phyloP scores from a whole-genome alignment of 2,329 filamentous ascomycete species.

The Trichoderma asperellum region DNA sequence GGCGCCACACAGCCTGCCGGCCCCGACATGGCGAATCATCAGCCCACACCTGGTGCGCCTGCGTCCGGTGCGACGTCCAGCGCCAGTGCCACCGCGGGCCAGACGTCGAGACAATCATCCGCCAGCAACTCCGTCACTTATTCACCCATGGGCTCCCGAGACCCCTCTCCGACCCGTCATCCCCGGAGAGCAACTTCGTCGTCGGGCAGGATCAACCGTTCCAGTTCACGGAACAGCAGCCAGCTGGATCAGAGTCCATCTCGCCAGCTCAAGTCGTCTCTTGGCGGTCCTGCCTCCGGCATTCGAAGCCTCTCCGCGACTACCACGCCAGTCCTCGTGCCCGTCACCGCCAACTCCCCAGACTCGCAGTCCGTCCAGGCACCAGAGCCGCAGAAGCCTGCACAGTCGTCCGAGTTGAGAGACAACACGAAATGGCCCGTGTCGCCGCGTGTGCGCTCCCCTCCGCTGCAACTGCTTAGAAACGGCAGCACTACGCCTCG shows the following conservation, averaged over 20 bases:
- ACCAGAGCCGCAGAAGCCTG: conserved; percentile 66
- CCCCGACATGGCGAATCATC: conserved; percentile 31
- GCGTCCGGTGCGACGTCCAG: conserved; percentile 25
- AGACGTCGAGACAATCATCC: conserved; percentile 45
- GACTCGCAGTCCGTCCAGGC: conserved; percentile 63
- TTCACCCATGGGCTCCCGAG: conserved; percentile 49
- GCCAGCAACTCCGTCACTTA: conserved; percentile 43
- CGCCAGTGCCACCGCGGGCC: conserved; percentile 35
- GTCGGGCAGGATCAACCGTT: conserved; percentile 43
- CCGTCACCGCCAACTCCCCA: conserved; percentile 57
- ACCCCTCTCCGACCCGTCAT: conserved; percentile 53
- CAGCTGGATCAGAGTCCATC: conserved; percentile 66
- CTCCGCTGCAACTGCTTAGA: conserved; percentile 63
- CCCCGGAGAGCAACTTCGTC: conserved; percentile 43
- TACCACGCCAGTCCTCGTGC: conserved; percentile 67
- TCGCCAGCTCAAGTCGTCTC: conserved; percentile 50
- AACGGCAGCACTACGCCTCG: conserved; percentile 50
- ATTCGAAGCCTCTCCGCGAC: conserved; percentile 71
- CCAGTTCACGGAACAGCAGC: conserved; percentile 68
- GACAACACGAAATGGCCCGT: conserved; percentile 73
- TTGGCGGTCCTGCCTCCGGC: conserved; percentile 62
- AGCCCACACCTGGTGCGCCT: conserved; percentile 28
- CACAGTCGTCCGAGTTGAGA: conserved; percentile 49
- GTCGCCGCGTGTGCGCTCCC: conserved; percentile 77
- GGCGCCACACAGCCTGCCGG: conserved; percentile 32